A percentile compares a stretch with the other conserved stretches of the same genome.
These are phyloP conservation scores for Coelastrella sp. DNA, from an alignment of 139 green algal genomes.

Conservation along the genomic window DNA sequence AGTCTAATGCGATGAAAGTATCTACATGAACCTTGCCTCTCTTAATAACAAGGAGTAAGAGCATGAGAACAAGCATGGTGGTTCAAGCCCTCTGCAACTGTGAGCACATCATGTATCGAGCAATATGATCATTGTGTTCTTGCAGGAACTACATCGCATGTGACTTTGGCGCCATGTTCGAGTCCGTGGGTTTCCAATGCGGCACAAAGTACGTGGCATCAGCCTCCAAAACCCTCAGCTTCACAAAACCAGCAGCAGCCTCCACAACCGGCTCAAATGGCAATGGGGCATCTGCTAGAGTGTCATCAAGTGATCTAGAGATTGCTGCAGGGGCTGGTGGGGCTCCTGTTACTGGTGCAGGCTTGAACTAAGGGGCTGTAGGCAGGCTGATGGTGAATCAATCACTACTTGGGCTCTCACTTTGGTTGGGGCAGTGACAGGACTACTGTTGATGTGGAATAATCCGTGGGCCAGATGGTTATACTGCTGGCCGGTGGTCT, in stretches of 20 bases:
- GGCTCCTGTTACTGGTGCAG: not conserved
- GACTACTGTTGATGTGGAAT: no score
- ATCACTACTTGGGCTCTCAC: no score
- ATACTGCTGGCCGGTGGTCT: no score
- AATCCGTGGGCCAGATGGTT: no score
- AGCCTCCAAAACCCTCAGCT: constrained; percentile 78
- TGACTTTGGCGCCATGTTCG: constrained; percentile 69
- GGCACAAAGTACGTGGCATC: constrained; percentile 77
- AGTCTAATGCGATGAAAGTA: no score
- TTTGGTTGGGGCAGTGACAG: no score
- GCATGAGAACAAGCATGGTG: no score
- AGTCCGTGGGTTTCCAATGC: constrained; percentile 72
- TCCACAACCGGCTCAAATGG: not conserved
- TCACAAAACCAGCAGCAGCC: constrained; percentile 71
- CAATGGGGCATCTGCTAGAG: not conserved
- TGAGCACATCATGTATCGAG: not conserved
- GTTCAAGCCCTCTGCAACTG: no score
- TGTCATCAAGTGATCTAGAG: not conserved
- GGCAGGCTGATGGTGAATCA: no score
- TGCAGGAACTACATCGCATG: constrained; percentile 52
- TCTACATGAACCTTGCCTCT: no score
- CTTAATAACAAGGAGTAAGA: no score
- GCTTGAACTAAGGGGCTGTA: not conserved
- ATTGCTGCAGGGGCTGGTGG: not conserved
- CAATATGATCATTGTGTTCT: not conserved